A percentile compares a stretch with the other conserved stretches of the same genome.
These are phyloP conservation scores for Apophysomyces trapeziformis DNA, from an alignment of 371 early-diverging fungal genomes.

Conservation along the genomic window DNA sequence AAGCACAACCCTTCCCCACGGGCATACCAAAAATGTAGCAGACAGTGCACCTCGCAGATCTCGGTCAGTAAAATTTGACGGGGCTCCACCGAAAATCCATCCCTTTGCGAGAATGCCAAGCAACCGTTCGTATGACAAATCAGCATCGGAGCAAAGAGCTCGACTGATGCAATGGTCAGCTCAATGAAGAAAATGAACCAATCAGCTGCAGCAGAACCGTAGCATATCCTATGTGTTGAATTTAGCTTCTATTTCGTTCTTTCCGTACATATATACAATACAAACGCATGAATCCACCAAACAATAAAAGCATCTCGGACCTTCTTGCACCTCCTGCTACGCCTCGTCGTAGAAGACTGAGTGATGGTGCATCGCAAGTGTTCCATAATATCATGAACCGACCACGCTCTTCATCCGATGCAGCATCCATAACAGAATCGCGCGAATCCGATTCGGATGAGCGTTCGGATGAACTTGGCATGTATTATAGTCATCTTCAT, in stretches of 20 bases:
- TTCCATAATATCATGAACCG: constrained; percentile 7
- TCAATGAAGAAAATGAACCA: background rate
- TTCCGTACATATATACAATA: background rate
- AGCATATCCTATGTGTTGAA: no score
- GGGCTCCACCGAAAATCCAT: constrained; percentile 12
- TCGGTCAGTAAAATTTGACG: constrained; percentile 12
- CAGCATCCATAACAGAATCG: background rate
- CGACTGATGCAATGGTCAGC: background rate
- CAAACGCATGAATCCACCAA: no score
- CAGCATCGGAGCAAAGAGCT: background rate
- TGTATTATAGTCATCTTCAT: constrained; percentile 31
- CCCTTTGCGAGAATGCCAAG: background rate
- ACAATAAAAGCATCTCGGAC: background rate
- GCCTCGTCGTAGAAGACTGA: constrained; percentile 4
- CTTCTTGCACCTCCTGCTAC: background rate
- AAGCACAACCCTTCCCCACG: background rate
- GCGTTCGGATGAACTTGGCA: constrained; percentile 10
- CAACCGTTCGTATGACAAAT: background rate
- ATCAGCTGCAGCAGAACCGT: background rate
- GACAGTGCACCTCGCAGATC: constrained; percentile 2
- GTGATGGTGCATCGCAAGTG: background rate
- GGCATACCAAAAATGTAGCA: background rate
- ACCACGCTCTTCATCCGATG: constrained; percentile 15
- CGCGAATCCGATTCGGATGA: constrained; percentile 1
- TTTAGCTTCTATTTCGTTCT: background rate